Evolutionary conservation across 1,139 yeast genomes (phyloP), one percentile per base, ranked within the genome.

Genomic region (Yamadazyma epiphylla): DNA sequence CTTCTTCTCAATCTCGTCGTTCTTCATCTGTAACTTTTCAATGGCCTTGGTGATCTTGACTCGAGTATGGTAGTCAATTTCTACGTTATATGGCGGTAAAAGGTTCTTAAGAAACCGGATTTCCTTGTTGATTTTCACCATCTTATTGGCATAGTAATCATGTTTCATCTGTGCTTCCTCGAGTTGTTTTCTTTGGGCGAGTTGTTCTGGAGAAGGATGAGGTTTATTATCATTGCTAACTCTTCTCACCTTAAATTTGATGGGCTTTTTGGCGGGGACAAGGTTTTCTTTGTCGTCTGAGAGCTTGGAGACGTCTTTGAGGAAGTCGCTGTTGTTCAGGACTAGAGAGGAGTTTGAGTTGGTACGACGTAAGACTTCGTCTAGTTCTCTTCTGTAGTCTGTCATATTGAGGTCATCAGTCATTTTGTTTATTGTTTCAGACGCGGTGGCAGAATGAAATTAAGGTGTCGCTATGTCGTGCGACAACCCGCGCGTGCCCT

Each of bases 11-110:
- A 66, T 41, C 39, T 68, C 74, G 39, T 68, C 74, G 34, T 58
- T 63, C 40, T 61, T 64, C 53, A 49, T 55, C 15, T 48, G 45
- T 39, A 68, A 55, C 45, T 65, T 67, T 26, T 61, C 70, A 23
- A 68, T 64, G n/a, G 73, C 73, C 29, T 51, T 55, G 15, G 55
- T 53, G 24, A 68, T 67, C 44, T 68, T 68, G 20, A 51, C 53
- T 29, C 74, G 46, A 4, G 74, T 67, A 10, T 58, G 54, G 36
- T 64, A 68, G 41, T 68, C 74, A 16, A 67, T 52, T 36, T 68
- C 73, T 24, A 66, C 70, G 37, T 66, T 67, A 41, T 55, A 63
- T 1, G 74, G 74, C 3, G 74, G 74, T 26, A 68, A 58, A 24
- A 68, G 52, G 30, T 58, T 61, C 19, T 54, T 43, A 38, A 68